Evolutionary conservation across 345 rosid species (phyloP).

Genomic region (Brassica rapa): DNA sequence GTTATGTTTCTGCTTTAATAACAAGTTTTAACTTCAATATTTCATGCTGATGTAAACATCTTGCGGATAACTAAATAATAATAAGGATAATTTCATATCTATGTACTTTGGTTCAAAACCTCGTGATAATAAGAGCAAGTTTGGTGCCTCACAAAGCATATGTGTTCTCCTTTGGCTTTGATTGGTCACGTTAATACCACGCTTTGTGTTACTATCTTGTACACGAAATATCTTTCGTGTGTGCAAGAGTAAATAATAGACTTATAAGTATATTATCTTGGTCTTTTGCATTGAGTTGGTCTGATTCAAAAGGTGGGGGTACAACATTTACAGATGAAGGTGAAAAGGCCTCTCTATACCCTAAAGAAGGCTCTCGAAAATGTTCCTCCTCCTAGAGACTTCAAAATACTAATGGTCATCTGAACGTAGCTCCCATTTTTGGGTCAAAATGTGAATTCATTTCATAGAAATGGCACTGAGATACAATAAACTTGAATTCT

Average conservation of each 20-base stretch:
- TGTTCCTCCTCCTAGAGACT: constrained; percentile 75
- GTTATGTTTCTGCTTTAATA: constrained; percentile 7
- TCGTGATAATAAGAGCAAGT: not conserved
- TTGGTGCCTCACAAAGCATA: not conserved
- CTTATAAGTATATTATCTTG: too few species aligned
- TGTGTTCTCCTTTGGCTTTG: not conserved
- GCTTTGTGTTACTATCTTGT: too few species aligned
- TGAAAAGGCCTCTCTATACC: constrained; percentile 54
- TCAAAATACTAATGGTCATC: constrained; percentile 16
- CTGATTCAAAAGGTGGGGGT: constrained; percentile 1
- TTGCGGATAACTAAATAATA: not conserved
- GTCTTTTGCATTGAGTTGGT: not conserved
- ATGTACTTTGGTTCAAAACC: not conserved
- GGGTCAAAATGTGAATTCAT: too few species aligned
- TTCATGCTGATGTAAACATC: not conserved
- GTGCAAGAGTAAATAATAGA: too few species aligned
- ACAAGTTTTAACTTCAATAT: not conserved
- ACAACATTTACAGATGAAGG: constrained; percentile 54
- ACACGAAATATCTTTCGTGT: too few species aligned
- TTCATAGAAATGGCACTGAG: too few species aligned
- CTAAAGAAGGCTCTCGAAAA: constrained; percentile 59
- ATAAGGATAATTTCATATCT: not conserved
- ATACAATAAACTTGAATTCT: too few species aligned
- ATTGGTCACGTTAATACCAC: too few species aligned
- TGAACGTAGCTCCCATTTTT: too few species aligned